A percentile compares a stretch with the other conserved stretches of the same genome.
Evolutionary conservation across 257 asterid genomes (phyloP).

Genomic region (Lithospermum erythrorhizon): DNA sequence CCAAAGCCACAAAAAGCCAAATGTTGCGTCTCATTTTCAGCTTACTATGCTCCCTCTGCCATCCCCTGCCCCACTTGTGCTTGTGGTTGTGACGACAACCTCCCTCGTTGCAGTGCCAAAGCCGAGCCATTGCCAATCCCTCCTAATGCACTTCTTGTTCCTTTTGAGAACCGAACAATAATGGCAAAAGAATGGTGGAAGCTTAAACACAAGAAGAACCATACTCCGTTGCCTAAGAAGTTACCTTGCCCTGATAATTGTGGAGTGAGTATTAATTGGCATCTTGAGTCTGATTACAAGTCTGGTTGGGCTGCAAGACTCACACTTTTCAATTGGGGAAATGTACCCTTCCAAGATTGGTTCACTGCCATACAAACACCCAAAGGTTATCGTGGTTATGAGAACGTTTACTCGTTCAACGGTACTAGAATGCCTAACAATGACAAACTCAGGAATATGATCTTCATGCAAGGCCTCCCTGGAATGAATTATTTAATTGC

Average conservation of each 20-base stretch:
- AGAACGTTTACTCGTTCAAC: conserved; percentile 70
- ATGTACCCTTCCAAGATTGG: conserved; percentile 52
- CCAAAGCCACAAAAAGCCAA: conserved; percentile 46
- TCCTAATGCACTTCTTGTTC: conserved; percentile 66
- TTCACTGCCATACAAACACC: conserved; percentile 57
- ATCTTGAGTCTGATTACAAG: conserved; percentile 63
- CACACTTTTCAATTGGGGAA: conserved; percentile 86
- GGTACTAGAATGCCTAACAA: conserved; percentile 34
- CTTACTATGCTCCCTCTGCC: conserved; percentile 53
- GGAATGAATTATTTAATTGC: conserved; percentile 73
- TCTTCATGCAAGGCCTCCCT: conserved; percentile 81
- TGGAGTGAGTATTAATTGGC: conserved; percentile 93
- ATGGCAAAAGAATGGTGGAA: conserved; percentile 55
- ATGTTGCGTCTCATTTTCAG: conserved; percentile 85
- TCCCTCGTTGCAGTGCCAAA: conserved; percentile 26
- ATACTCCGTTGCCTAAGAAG: conserved; percentile 26
- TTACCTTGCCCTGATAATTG: conserved; percentile 89
- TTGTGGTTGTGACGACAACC: conserved; percentile 52
- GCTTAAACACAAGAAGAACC: conserved; percentile 18
- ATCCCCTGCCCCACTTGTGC: conserved; percentile 83
- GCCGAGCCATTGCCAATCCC: conserved; percentile 43
- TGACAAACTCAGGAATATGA: conserved; percentile 20
- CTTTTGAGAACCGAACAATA: conserved; percentile 45
- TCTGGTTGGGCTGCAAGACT: conserved; percentile 82
- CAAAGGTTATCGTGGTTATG: conserved; percentile 45